These are phyloP conservation scores for Erysimum cheiri DNA, from an alignment of 441 rosid species.

Conservation along the genomic window DNA sequence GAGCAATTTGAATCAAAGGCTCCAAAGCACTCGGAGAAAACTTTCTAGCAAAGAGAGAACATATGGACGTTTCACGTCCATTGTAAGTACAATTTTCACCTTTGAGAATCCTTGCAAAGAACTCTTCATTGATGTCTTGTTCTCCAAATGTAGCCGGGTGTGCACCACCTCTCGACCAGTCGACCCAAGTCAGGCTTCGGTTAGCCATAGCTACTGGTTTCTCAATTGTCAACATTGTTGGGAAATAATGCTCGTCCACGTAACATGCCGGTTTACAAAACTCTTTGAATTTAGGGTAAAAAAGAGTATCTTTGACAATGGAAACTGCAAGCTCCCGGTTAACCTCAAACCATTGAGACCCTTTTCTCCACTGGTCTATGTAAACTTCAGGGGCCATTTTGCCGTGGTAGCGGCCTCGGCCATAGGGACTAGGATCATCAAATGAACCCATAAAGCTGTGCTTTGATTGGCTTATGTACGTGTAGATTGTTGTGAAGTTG, in stretches of 20 bases:
- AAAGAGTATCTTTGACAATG: conserved; percentile 66
- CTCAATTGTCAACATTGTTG: conserved; percentile 82
- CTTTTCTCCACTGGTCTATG: conserved; percentile 84
- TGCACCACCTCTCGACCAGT: conserved; percentile 95
- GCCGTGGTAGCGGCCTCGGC: conserved; percentile 79
- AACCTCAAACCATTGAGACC: conserved; percentile 91
- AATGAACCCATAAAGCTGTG: conserved; percentile 81
- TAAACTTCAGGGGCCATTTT: conserved; percentile 83
- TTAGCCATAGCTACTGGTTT: conserved; percentile 68
- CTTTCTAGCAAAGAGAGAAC: conserved; percentile 79
- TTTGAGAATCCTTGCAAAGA: conserved; percentile 53
- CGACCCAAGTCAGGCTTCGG: conserved; percentile 87
- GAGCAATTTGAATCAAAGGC: conserved; percentile 59
- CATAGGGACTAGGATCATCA: conserved; percentile 80
- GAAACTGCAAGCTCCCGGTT: conserved; percentile 72
- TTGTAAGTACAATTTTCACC: conserved; percentile 65
- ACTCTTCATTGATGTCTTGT: conserved; percentile 66
- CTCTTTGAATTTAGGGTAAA: conserved; percentile 61
- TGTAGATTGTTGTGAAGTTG: conserved; percentile 69
- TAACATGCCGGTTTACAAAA: conserved; percentile 83
- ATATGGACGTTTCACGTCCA: conserved; percentile 45
- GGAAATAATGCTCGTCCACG: conserved; percentile 93
- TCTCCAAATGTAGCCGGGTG: conserved; percentile 90
- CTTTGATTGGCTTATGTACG: conserved; percentile 63
- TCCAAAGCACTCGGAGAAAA: conserved; percentile 79